Evolutionary conservation across 78 protist genomes (phyloP), one percentile per base, ranked within the genome.

Genomic region (Dictyostelium citrinum): DNA sequence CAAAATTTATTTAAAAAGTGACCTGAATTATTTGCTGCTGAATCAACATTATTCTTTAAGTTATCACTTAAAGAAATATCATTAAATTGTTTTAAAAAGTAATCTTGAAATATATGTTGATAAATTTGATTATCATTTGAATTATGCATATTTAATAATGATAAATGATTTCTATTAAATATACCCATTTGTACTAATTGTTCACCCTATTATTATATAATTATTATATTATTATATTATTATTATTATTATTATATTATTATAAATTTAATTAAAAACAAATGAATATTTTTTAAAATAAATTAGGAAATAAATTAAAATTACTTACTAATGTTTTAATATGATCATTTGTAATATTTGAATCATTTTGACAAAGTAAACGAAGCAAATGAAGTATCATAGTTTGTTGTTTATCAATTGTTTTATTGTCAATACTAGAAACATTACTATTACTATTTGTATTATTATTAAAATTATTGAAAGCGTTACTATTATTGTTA

Each of bases 391-490:
- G 80, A n/a, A 86, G 61, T 43, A 86, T 86, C 76, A 86, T 68
- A 5, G 92, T 86, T 45, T 86, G 92, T 45, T 77, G 92, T 29
- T 86, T 86, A 77, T 86, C 92, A 43, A 86, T 86, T 12, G 51
- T 55, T 33, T 86, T 85, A 27, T 61, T 35, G 51, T 45, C 58
- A 27, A 35, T 64, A 27, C n/a, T 70, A 33, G 77, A 33, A 16
- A 70, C 37, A 70, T 24, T 24, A 61, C 35, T 61, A 24, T 20
- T 49, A 24, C 29, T 79, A 16, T 6, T 49, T 24, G 35, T 41
- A 20, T 20, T 27, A n/a, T 60, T 60, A 24, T 24, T 60, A n/a
- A 24, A 24, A 60, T 60, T 60, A n/a, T 60, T 60, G 9, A 22
- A 11, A 6, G 68, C 31, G 1, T 76, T 39, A 31, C 2, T 46